Evolutionary conservation across 148 eudicot species (phyloP), one percentile per base, ranked within the genome.

Genomic region (Persicaria tinctoria): DNA sequence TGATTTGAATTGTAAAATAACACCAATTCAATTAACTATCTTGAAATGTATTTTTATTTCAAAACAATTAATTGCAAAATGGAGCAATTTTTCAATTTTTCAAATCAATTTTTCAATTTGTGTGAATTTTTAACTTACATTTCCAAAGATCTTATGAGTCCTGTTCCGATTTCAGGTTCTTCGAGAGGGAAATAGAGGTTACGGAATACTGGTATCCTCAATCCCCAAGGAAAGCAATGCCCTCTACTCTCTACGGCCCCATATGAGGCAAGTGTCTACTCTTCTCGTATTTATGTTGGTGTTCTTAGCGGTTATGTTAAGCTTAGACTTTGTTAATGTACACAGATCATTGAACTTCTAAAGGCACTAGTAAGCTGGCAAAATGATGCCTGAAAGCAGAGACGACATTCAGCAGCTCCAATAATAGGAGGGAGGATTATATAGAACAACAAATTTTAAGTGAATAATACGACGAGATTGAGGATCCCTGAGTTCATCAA

Each of bases 201-300:
- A 80, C 75, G 99, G 99, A 7, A 92, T 96, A 59, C 63, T 96
- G 75, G 96, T 92, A 47, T 92, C 99, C 74, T 85, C 91, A 32
- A 77, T 73, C 55, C 93, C 99, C 5, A 96, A 92, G 79, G 97
- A 92, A 79, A 96, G 93, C 84, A 84, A 88, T 54, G 97, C 99
- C 51, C 80, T 81, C 70, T 90, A 86, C 88, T 92, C 99, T 75
- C 88, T 96, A 86, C 84, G 85, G 88, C 92, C 68, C 89, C 99
- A 53, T 82, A 91, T 11, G 99, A 96, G 97, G 98, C 91, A 87
- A 51, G 47, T 51, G 0, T 59, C 54, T n/a, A 10, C 3, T 72
- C 74, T 46, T 46, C 49, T 23, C 27, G 27, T 23, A 23, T 23
- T 23, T 23, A 23, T 23, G 27, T 11, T 54, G 11, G 2, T 5